phyloP scores from a whole-genome alignment of 2,329 filamentous ascomycete genomes.

The Pestalotiopsis sp. region DNA sequence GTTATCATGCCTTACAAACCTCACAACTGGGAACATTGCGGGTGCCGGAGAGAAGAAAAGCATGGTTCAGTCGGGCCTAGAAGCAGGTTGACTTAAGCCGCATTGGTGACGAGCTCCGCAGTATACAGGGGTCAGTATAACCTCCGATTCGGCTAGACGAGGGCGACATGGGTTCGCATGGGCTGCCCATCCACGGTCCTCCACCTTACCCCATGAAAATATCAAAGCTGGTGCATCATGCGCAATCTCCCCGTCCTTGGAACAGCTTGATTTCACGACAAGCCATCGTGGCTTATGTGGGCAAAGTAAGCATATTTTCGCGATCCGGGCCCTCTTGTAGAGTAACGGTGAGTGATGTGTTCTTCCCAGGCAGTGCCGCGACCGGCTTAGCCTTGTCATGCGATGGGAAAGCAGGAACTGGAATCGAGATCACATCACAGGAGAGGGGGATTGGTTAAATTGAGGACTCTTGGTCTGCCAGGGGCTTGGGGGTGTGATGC shows the following conservation, averaged over 20 bases:
- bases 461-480: conserved; percentile 5
- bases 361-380: background rate
- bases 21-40: background rate
- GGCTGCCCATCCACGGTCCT: background rate
- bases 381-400: conserved; percentile 3
- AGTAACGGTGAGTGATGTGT: background rate
- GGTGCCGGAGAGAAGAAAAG: background rate
- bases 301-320: conserved; percentile 16
- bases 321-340: background rate
- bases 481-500: background rate
- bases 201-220: conserved; percentile 9
- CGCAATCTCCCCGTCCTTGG: conserved; percentile 25
- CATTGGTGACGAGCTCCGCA: conserved; percentile 16
- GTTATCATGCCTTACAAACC: background rate
- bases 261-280: conserved; percentile 20
- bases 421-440: conserved; percentile 17
- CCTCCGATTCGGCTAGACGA: conserved; percentile 17
- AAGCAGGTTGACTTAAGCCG: conserved; percentile 6
- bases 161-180: conserved; percentile 2
- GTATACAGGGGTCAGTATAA: conserved; percentile 8
- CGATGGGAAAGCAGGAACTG: conserved; percentile 15
- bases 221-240: conserved; percentile 19
- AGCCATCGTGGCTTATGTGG: conserved; percentile 16
- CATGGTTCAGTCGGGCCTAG: conserved; percentile 7
- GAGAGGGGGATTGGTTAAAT: conserved; percentile 12